Evolutionary conservation across 441 rosid species (phyloP).

Genomic region (Populus tomentosa): DNA sequence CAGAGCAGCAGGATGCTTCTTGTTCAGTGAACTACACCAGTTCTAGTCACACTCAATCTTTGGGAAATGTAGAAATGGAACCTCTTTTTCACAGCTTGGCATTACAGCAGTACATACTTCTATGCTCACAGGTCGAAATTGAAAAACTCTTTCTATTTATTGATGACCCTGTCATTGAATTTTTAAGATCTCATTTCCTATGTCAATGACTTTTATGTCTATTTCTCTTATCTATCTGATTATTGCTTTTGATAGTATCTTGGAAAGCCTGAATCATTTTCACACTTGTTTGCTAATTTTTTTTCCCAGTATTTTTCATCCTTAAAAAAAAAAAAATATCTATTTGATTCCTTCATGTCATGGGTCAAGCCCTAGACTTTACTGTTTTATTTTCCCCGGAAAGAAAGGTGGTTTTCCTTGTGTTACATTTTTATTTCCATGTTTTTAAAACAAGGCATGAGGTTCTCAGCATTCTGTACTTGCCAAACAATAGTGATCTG

Average conservation of each 20-base stretch:
- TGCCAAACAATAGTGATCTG: too few species aligned
- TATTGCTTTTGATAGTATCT: neutral
- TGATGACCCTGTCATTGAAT: neutral
- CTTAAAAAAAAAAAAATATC: too few species aligned
- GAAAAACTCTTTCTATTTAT: neutral
- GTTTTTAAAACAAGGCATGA: neutral
- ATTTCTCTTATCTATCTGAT: neutral
- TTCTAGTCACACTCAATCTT: constrained; percentile 23
- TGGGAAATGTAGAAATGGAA: constrained; percentile 27
- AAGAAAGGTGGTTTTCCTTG: neutral
- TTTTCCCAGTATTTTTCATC: neutral
- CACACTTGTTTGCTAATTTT: neutral
- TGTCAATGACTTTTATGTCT: neutral
- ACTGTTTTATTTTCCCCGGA: neutral
- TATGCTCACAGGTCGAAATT: constrained; percentile 71
- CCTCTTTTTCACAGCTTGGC: constrained; percentile 70
- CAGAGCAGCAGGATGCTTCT: constrained; percentile 26
- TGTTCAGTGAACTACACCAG: constrained; percentile 17
- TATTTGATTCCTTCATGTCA: neutral
- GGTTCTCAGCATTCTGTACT: neutral
- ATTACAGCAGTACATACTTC: constrained; percentile 69
- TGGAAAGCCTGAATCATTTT: neutral
- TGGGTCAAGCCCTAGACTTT: neutral
- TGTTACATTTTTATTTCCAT: neutral
- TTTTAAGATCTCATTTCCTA: neutral